Percentiles rank a stretch among this genome's conserved stretches.
Evolutionary conservation across 805 yeast genomes (phyloP).

Genomic region (Sugiyamaella qingdaonensis): DNA sequence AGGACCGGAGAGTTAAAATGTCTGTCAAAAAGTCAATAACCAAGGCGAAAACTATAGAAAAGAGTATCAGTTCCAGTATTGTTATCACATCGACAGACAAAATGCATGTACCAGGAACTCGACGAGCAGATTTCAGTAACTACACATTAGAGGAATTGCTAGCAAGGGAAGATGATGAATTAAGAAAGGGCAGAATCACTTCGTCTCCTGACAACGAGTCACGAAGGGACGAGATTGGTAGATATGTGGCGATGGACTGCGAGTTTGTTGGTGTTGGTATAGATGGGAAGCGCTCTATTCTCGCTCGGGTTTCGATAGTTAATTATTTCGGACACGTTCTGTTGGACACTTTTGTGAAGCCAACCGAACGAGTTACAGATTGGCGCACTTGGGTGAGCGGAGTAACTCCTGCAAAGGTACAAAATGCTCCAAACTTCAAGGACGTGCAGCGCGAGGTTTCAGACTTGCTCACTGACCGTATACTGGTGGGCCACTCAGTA

Average conservation of each 20-base stretch:
- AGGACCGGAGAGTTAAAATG: not conserved
- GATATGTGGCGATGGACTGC: constrained; percentile 80
- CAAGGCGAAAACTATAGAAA: not conserved
- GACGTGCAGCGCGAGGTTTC: constrained; percentile 60
- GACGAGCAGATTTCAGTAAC: not conserved
- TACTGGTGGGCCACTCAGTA: constrained; percentile 79
- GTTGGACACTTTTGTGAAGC: constrained; percentile 71
- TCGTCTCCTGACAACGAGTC: not conserved
- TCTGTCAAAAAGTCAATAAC: not conserved
- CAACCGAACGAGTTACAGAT: constrained; percentile 71
- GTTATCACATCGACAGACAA: not conserved
- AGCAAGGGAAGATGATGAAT: not conserved
- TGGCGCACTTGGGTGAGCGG: constrained; percentile 96
- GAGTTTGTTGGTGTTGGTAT: constrained; percentile 91
- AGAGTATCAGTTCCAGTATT: not conserved
- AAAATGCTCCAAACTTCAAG: constrained; percentile 58
- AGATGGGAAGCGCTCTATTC: constrained; percentile 58
- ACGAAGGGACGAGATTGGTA: constrained; percentile 49
- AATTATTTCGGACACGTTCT: constrained; percentile 72
- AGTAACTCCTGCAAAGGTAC: constrained; percentile 65
- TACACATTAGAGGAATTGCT: not conserved
- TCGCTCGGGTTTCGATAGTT: constrained; percentile 85
- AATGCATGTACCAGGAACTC: not conserved
- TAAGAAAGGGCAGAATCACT: not conserved
- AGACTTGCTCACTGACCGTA: constrained; percentile 44